Conservation (phyloP, 2,329 filamentous ascomycete species). For the Diaporthe vaccinii region DNA sequence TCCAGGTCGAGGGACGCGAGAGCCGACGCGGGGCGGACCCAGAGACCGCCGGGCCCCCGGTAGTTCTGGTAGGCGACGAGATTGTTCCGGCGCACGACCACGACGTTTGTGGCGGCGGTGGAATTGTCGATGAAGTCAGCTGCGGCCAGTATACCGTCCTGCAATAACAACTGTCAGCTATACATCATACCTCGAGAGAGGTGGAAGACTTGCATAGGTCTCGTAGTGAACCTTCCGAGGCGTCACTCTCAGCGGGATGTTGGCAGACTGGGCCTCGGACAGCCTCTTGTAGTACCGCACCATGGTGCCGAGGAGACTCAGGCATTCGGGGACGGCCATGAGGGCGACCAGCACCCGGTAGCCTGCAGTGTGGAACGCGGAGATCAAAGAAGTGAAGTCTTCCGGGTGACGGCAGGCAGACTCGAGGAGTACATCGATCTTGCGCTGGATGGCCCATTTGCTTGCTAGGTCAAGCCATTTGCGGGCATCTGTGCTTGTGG, state of each 20-base stretch:
- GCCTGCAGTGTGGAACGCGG: constrained; percentile 49
- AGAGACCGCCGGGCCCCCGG: constrained; percentile 10
- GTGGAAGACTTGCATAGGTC: constrained; percentile 49
- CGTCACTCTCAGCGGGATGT: constrained; percentile 57
- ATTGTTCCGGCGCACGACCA: constrained; percentile 56
- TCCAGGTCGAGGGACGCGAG: constrained; percentile 42
- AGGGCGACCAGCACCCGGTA: constrained; percentile 58
- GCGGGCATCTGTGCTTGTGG: constrained; percentile 57
- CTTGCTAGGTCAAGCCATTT: constrained; percentile 59
- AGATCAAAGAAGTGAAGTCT: constrained; percentile 56
- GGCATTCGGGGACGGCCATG: constrained; percentile 57
- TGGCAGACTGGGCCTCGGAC: constrained; percentile 52
- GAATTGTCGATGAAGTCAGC: constrained; percentile 54
- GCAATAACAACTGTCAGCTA: not conserved
- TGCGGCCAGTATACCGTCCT: constrained; percentile 51
- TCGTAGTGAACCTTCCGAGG: constrained; percentile 61
- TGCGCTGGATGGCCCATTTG: constrained; percentile 48
- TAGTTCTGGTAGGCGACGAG: constrained; percentile 50
- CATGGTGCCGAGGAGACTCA: constrained; percentile 59
- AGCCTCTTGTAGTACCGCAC: constrained; percentile 54
- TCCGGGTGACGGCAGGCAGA: constrained; percentile 59
- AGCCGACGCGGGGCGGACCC: constrained; percentile 28
- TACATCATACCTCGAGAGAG: no score
- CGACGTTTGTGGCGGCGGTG: constrained; percentile 51
- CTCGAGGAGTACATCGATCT: constrained; percentile 58